phyloP scores from a whole-genome alignment of 306 rosid genomes.

The Arachis stenosperma region DNA sequence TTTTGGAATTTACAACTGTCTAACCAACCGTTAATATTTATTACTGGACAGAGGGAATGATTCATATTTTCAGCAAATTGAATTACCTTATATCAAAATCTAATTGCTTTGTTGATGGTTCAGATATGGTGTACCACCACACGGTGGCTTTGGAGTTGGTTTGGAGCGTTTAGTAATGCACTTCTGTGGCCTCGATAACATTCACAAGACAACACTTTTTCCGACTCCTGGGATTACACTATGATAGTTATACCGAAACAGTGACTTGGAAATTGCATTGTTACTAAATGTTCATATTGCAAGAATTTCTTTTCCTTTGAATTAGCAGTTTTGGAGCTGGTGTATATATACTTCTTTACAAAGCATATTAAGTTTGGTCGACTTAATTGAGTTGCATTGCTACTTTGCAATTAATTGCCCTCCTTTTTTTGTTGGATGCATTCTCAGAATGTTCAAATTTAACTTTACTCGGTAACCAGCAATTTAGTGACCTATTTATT shows the following conservation, averaged over 20 bases:
- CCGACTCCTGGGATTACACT: slow-evolving; percentile 80
- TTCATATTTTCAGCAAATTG: background rate
- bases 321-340: slow-evolving; percentile 16
- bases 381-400: background rate
- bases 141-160: slow-evolving; percentile 96
- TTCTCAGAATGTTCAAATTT: background rate
- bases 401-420: background rate
- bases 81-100: background rate
- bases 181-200: slow-evolving; percentile 81
- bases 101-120: slow-evolving; percentile 26
- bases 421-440: background rate
- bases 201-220: slow-evolving; percentile 77
- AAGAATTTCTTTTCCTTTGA: slow-evolving; percentile 15
- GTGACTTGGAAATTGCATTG: background rate
- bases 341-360: background rate
- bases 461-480: no score
- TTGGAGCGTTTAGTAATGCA: slow-evolving; percentile 97
- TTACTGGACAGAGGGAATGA: no score
- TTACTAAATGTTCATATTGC: background rate
- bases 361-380: background rate
- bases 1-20: no score
- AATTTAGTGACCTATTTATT: no score
- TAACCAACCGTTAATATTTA: background rate
- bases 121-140: slow-evolving; percentile 94
- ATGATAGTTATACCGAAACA: slow-evolving; percentile 26